Evolutionary conservation across 352 stramenopile genomes (phyloP).

Genomic region (Phytophthora crassamura): DNA sequence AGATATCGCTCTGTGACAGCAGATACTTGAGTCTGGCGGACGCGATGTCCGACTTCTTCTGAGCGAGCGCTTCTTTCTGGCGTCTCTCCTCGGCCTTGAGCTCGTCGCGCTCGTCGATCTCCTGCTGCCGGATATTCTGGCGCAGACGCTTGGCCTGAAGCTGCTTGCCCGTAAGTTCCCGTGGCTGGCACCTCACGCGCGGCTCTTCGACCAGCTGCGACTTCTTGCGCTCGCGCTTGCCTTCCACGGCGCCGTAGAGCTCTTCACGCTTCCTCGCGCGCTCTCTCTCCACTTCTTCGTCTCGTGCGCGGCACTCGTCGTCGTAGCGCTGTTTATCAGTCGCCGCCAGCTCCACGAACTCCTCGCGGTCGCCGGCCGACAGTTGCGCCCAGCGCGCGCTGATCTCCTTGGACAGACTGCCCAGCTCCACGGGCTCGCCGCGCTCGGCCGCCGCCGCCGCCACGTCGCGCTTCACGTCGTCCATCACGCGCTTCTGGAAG

Average conservation of each 20-base stretch:
- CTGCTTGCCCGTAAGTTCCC: constrained; percentile 73
- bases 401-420: constrained; percentile 74
- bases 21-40: constrained; percentile 94
- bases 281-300: constrained; percentile 75
- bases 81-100: constrained; percentile 77
- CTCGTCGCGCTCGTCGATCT: constrained; percentile 70
- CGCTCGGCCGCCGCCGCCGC: constrained; percentile 45
- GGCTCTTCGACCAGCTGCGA: constrained; percentile 48
- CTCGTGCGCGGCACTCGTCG: constrained; percentile 73
- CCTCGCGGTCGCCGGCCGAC: constrained; percentile 62
- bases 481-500: constrained; percentile 81
- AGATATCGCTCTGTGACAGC: constrained; percentile 97
- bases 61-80: constrained; percentile 80
- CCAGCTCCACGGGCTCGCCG: constrained; percentile 66
- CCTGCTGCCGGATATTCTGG: constrained; percentile 81
- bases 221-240: constrained; percentile 85
- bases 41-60: constrained; percentile 84
- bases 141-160: constrained; percentile 69
- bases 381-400: constrained; percentile 81
- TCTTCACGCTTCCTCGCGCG: constrained; percentile 81
- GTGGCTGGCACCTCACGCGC: constrained; percentile 48
- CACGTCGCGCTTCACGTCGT: constrained; percentile 68
- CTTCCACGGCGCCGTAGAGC: constrained; percentile 70
- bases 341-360: constrained; percentile 72
- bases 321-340: constrained; percentile 76